These are phyloP conservation scores for Symbiodinium natans DNA, from an alignment of 73 alveolate genomes.

Conservation along the genomic window DNA sequence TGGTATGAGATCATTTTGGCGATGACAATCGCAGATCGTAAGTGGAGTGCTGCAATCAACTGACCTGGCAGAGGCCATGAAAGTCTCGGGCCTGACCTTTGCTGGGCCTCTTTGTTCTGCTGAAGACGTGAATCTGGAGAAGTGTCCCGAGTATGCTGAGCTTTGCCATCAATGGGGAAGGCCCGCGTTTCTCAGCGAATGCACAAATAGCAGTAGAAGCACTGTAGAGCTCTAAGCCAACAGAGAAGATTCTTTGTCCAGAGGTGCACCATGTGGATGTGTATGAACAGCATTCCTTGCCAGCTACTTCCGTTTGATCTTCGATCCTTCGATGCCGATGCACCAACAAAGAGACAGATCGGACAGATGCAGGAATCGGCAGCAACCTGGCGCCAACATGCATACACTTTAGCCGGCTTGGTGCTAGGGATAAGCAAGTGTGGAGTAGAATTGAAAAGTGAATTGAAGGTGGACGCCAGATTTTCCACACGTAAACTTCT, in stretches of 20 bases:
- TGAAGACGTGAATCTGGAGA: neutral
- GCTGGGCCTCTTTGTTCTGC: conserved; percentile 1
- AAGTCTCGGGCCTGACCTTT: neutral
- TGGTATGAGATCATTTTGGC: too few relatives aligned
- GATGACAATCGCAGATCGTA: too few relatives aligned
- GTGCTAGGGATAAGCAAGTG: too few relatives aligned
- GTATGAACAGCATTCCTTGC: neutral
- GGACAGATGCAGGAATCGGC: neutral
- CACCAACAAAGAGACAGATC: too few relatives aligned
- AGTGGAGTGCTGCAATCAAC: too few relatives aligned
- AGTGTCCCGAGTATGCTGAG: neutral
- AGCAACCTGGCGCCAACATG: neutral
- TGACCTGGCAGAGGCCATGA: neutral
- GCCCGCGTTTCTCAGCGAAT: neutral
- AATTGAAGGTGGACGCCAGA: too few relatives aligned
- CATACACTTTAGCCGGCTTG: too few relatives aligned
- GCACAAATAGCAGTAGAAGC: too few relatives aligned
- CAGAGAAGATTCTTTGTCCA: too few relatives aligned
- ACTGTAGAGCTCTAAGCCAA: too few relatives aligned
- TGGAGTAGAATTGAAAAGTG: too few relatives aligned
- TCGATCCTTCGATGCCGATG: neutral
- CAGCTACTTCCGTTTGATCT: conserved; percentile 2
- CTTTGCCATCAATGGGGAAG: neutral
- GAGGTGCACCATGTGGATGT: conserved; percentile 23
- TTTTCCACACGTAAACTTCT: too few relatives aligned